Evolutionary conservation across 345 rosid genomes (phyloP).

Genomic region (Pistacia atlantica): DNA sequence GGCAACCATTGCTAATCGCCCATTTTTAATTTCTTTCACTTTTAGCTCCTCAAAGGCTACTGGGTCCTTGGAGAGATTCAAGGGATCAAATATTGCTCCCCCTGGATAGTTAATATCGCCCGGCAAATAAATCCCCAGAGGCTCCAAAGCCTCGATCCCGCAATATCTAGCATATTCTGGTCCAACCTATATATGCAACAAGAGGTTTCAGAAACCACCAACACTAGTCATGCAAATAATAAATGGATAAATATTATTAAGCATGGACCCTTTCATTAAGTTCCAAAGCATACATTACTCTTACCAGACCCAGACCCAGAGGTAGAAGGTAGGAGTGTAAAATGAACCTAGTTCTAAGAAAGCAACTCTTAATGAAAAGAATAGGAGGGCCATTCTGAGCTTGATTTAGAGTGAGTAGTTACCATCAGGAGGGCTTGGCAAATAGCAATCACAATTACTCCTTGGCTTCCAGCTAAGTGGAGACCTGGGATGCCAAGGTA

Average conservation of each 20-base stretch:
- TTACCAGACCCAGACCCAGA: no score
- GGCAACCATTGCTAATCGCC: slow-evolving; percentile 88
- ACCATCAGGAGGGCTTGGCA: slow-evolving; percentile 95
- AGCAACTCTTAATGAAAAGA: not conserved
- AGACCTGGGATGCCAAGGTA: slow-evolving; percentile 94
- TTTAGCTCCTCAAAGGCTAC: slow-evolving; percentile 85
- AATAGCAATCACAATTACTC: slow-evolving; percentile 78
- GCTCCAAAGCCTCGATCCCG: slow-evolving; percentile 92
- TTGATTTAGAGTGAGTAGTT: slow-evolving; percentile 7
- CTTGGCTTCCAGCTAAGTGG: slow-evolving; percentile 95
- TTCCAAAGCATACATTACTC: not conserved
- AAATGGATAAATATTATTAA: not conserved
- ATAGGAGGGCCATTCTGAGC: not conserved
- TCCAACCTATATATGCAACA: slow-evolving; percentile 56
- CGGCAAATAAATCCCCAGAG: slow-evolving; percentile 86
- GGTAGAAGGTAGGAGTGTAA: not conserved
- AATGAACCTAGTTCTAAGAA: not conserved
- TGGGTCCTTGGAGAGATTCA: slow-evolving; percentile 74
- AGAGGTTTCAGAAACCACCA: not conserved
- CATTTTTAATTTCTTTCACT: slow-evolving; percentile 90
- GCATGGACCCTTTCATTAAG: not conserved
- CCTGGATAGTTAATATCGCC: slow-evolving; percentile 96
- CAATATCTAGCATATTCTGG: slow-evolving; percentile 95
- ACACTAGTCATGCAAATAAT: not conserved
- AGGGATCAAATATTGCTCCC: slow-evolving; percentile 82